A percentile compares a stretch with the other conserved stretches of the same genome.
Evolutionary conservation across 306 rosid genomes (phyloP).

Genomic region (Vigna trinervia): DNA sequence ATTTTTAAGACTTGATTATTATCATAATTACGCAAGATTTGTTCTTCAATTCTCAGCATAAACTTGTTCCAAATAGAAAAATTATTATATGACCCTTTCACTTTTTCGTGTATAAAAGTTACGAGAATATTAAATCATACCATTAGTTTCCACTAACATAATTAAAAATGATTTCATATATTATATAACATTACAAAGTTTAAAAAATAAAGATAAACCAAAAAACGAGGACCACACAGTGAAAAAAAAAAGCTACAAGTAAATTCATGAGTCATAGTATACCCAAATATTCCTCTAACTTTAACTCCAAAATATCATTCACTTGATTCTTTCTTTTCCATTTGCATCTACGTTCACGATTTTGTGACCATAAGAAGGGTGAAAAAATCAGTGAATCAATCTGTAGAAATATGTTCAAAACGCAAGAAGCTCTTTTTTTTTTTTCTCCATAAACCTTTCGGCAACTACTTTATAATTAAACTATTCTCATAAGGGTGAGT

Average conservation of each 20-base stretch:
- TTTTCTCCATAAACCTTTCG: conserved; percentile 37
- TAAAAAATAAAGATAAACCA: neutral
- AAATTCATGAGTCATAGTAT: conserved; percentile 43
- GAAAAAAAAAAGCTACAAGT: conserved; percentile 29
- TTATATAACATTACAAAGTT: neutral
- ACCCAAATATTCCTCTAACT: conserved; percentile 43
- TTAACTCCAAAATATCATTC: conserved; percentile 44
- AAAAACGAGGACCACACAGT: conserved; percentile 39
- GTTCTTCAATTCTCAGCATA: neutral
- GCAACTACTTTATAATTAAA: conserved; percentile 32
- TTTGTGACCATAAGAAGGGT: conserved; percentile 33
- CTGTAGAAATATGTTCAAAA: conserved; percentile 16
- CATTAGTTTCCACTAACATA: conserved; percentile 3
- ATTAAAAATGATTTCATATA: neutral
- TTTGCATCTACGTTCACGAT: conserved; percentile 23
- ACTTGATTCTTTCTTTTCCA: conserved; percentile 36
- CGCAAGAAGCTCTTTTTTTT: conserved; percentile 28
- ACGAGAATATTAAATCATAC: neutral
- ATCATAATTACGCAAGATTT: too few species aligned
- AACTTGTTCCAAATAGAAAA: neutral
- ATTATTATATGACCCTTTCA: neutral
- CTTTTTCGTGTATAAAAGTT: neutral
- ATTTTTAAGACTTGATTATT: neutral
- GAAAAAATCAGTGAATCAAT: conserved; percentile 33
- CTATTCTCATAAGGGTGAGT: too few species aligned